These are phyloP conservation scores for Termitomyces sp. DNA, from an alignment of 768 basidiomycete species.

Conservation along the genomic window DNA sequence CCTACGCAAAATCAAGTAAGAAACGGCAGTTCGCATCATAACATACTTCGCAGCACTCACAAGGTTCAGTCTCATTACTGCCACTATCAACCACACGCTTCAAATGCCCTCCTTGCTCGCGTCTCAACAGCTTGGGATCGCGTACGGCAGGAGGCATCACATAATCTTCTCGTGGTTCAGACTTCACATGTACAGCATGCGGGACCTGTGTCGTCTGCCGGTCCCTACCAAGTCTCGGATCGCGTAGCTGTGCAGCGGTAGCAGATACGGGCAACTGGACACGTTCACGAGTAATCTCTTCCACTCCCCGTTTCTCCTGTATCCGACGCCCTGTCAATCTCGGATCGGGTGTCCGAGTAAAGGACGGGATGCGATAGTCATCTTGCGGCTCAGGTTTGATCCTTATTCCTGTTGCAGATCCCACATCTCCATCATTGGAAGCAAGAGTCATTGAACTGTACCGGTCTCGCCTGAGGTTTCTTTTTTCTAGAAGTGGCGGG, in stretches of 20 bases:
- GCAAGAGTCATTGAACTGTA: background rate
- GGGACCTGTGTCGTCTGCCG: background rate
- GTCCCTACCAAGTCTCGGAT: background rate
- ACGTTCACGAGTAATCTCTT: background rate
- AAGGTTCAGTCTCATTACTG: background rate
- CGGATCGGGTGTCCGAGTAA: background rate
- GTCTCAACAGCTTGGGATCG: constrained; percentile 7
- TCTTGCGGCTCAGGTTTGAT: background rate
- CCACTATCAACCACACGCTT: background rate
- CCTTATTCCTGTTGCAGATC: background rate
- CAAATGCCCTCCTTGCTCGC: background rate
- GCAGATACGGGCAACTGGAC: background rate
- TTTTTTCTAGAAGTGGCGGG: background rate
- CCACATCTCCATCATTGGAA: background rate
- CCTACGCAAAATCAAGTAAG: background rate
- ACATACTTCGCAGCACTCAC: background rate
- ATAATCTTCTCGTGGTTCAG: constrained; percentile 11
- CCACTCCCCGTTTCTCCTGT: background rate
- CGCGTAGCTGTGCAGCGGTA: background rate
- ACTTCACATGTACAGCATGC: constrained; percentile 8
- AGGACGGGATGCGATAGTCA: background rate
- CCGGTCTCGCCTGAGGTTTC: background rate
- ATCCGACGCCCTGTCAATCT: background rate
- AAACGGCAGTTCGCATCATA: background rate
- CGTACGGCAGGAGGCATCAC: background rate